Base-by-base conservation (phyloP, 441 rosid species). In the Gossypium trilobum region DNA sequence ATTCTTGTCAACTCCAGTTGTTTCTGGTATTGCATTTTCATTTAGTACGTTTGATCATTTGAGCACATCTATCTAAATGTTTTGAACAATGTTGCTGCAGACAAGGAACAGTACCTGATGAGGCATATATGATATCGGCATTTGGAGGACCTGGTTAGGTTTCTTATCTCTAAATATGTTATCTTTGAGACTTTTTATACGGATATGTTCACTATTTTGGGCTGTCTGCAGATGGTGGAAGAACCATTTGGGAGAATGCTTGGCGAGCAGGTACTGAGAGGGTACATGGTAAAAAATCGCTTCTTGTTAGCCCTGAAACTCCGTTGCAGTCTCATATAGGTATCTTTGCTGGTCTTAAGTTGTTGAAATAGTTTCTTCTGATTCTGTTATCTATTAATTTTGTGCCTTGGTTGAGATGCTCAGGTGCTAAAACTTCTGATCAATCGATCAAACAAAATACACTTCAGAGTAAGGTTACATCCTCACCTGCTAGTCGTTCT, bases 121-220 rank as follows among this genome's bases (percentile, higher is more conserved):
- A 96, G 90, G 86, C 95, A 57, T 89, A 86, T 80, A 96, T 96
- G 98, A 80, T 87, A 78, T 90, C 99, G 16, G 97, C 98, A 55
- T 96, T 93, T 87, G 98, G 97, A 71, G 97, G 99, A 68, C 82
- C 80, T 69, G 97, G 99, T 96, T 71, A 82, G 87, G 65, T 65
- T 69, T 31, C 56, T 77, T 73, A 54, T 58, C 68, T 39, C 23
- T 56, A n/a, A 25, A 16, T 73, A 5, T 72, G 33, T 72, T 57
- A 54, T 33, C 74, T 29, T 7, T 13, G 46, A 11, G 33, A n/a
- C 19, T 19, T 58, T 60, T 14, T 54, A 73, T 52, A 16, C 52
- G 56, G 58, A 39, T 71, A 33, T 77, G 31, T 52, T 80, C 36
- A 81, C 70, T 62, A 73, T 72, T 76, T 65, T 66, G 73, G 46